A percentile compares a stretch with the other conserved stretches of the same genome.
These are phyloP conservation scores for Trichoderma atrobrunneum DNA, from an alignment of 2,329 filamentous ascomycete species.

Conservation along the genomic window DNA sequence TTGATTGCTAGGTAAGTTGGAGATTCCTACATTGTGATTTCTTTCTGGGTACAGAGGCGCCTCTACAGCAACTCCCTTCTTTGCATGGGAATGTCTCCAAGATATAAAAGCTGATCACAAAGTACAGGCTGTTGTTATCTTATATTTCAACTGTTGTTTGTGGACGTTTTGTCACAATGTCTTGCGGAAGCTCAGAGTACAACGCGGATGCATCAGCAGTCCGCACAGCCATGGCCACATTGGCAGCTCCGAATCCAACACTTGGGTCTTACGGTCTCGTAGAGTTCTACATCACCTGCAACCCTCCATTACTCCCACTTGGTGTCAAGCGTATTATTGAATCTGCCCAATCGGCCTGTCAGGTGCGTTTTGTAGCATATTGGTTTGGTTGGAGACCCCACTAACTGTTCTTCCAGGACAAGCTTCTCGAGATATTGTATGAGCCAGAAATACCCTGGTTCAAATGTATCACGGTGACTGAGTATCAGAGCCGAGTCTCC, in stretches of 20 bases:
- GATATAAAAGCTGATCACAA: neutral
- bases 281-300: conserved; percentile 37
- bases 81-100: no score
- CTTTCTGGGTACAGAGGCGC: neutral
- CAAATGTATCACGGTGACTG: conserved; percentile 28
- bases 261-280: conserved; percentile 8
- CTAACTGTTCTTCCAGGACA: conserved; percentile 11
- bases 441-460: conserved; percentile 38
- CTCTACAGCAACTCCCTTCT: neutral
- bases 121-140: neutral
- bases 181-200: neutral
- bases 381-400: neutral
- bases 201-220: neutral
- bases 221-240: neutral
- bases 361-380: neutral
- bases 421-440: conserved; percentile 35
- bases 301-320: conserved; percentile 33
- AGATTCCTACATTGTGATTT: neutral
- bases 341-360: conserved; percentile 18
- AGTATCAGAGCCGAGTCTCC: conserved; percentile 21
- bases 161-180: neutral
- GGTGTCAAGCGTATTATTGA: conserved; percentile 32
- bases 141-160: neutral
- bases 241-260: neutral
- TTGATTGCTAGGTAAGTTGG: neutral